phyloP scores from a whole-genome alignment of 352 stramenopile genomes.

The Globisporangium splendens region DNA sequence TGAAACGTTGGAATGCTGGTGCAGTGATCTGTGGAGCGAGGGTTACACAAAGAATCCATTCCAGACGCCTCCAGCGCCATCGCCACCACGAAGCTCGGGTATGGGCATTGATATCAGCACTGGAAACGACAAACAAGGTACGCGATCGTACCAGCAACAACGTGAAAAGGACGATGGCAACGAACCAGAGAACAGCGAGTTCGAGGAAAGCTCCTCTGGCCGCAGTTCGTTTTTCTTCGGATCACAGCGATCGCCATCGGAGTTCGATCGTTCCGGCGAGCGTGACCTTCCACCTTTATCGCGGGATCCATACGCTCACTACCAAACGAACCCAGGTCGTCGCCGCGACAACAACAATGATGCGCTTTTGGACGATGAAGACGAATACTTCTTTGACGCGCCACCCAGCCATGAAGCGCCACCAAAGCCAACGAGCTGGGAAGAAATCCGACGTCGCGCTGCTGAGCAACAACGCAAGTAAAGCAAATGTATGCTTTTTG shows the following conservation, averaged over 20 bases:
- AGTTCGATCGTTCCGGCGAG: conserved; percentile 8
- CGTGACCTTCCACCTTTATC: conserved; percentile 27
- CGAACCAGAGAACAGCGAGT: conserved; percentile 9
- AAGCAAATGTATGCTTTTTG: too few species aligned
- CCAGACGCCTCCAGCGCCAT: neutral
- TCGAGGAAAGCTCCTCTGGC: conserved; percentile 18
- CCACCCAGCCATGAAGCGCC: conserved; percentile 20
- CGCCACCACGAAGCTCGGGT: neutral
- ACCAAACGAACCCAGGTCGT: conserved; percentile 11
- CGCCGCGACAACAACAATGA: conserved; percentile 8
- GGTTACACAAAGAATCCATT: conserved; percentile 10
- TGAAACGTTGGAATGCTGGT: neutral
- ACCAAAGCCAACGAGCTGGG: conserved; percentile 61
- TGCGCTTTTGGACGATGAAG: conserved; percentile 25
- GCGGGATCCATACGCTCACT: conserved; percentile 34
- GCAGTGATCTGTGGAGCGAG: conserved; percentile 49
- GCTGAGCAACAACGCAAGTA: conserved; percentile 41
- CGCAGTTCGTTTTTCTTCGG: conserved; percentile 57
- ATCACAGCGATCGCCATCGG: conserved; percentile 10
- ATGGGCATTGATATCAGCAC: neutral
- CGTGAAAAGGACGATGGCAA: conserved; percentile 14
- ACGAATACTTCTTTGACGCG: conserved; percentile 47
- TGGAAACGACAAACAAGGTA: too few species aligned
- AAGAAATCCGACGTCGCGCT: conserved; percentile 67
- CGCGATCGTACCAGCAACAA: neutral